phyloP scores from a whole-genome alignment of 345 rosid species.

The Hibiscus mutabilis region DNA sequence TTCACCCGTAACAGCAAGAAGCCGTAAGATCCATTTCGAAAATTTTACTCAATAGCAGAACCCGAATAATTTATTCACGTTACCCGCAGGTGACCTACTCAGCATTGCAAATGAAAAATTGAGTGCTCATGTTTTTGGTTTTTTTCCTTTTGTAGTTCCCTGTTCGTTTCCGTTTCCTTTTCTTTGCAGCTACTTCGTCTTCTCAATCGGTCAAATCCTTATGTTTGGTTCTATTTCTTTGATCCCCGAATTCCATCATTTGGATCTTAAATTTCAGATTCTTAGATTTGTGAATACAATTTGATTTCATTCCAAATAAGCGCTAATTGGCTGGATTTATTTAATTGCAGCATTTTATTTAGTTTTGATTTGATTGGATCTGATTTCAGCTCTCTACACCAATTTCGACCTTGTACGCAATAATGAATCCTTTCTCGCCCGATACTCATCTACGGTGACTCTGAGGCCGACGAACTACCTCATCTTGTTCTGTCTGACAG shows the following conservation, averaged over 20 bases:
- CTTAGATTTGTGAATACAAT: not conserved
- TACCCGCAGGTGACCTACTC: not conserved
- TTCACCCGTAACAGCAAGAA: not conserved
- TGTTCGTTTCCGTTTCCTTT: not conserved
- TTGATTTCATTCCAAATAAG: constrained; percentile 12
- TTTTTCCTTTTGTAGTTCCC: not conserved
- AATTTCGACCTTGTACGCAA: constrained; percentile 31
- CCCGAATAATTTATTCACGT: too few relatives aligned
- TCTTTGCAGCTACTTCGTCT: not conserved
- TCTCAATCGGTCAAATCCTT: too few relatives aligned
- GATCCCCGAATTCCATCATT: constrained; percentile 24
- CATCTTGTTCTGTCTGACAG: too few relatives aligned
- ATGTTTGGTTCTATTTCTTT: constrained; percentile 16
- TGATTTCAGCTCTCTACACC: constrained; percentile 17
- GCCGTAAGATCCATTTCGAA: not conserved
- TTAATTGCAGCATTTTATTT: constrained; percentile 1
- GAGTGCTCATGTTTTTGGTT: not conserved
- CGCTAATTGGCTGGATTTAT: not conserved
- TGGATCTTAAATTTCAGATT: constrained; percentile 26
- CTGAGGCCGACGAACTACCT: too few relatives aligned
- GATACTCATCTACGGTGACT: constrained; percentile 93
- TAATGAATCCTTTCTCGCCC: constrained; percentile 97
- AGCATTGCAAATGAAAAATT: not conserved
- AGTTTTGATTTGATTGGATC: constrained; percentile 26
- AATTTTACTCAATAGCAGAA: not conserved